Base-by-base conservation (phyloP, 2,329 filamentous ascomycete species). In the Chaetomium globosum region DNA sequence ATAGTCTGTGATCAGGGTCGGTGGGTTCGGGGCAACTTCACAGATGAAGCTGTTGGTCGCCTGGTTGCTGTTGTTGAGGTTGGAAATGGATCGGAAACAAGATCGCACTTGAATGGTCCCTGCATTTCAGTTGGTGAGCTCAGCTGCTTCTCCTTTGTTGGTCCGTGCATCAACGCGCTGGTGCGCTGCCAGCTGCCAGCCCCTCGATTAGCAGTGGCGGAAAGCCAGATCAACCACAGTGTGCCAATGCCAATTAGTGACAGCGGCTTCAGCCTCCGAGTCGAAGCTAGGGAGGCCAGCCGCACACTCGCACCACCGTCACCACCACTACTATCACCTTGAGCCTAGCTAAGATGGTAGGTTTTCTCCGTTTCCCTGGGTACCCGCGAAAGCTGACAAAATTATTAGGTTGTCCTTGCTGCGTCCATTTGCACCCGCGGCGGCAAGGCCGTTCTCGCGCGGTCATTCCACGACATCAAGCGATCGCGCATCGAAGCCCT, bases 361-460 rank as follows among this genome's bases (percentile, higher is more conserved):
- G 74, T 67, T 71, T 62, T 19, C 26, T 16, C 58, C 23, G 16
- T n/a, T 7, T 9, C 8, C 30, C 9, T 23, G 8, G 8, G 8
- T 52, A 19, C 2, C 13, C 4, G 56, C 10, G 57, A 6, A 43
- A 54, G 28, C 67, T 70, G 46, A 70, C 57, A 46, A n/a, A 69
- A 65, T 13, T 12, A 51, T 68, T 73, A 97, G 95, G 95, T 99
- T 79, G 92, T 99, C 79, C 92, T 99, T 78, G 95, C 94, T 80
- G 95, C 95, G 75, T 98, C 95, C 75, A 97, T 99, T 83, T 98
- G 94, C 82, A 99, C 96, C 78, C 89, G 95, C 73, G 95, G 95
- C 78, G 95, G 95, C 78, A 99, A 99, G 85, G 92, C 94, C 80
- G 93, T 99, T 76, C 89, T 99, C 79, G 98, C 95, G 70, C 90